A percentile compares a stretch with the other conserved stretches of the same genome.
These are phyloP conservation scores for Heterobasidion irregulare DNA, from an alignment of 1,284 basidiomycete genomes.

Conservation along the genomic window DNA sequence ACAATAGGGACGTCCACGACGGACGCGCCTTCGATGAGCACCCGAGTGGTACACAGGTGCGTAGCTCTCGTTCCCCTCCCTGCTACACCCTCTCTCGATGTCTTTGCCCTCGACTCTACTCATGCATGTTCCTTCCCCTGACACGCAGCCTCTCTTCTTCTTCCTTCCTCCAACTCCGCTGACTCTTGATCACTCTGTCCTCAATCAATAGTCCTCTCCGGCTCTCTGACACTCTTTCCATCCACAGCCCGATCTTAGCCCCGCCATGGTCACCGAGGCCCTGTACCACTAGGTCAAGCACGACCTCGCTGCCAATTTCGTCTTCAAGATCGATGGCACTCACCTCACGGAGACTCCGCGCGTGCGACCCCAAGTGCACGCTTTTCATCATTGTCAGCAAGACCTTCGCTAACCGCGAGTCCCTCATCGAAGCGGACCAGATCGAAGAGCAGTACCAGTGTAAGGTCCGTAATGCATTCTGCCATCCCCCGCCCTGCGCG, in stretches of 20 bases:
- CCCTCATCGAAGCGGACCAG: conserved; percentile 95
- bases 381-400: conserved; percentile 98
- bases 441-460: conserved; percentile 93
- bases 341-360: conserved; percentile 92
- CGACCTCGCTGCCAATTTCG: conserved; percentile 83
- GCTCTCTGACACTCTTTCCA: conserved; percentile 33
- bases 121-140: too few species aligned
- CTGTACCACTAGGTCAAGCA: conserved; percentile 91
- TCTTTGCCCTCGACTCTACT: too few species aligned
- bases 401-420: conserved; percentile 99
- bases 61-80: too few species aligned
- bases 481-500: conserved; percentile 89
- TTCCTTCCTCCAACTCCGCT: conserved; percentile 82
- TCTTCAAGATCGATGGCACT: conserved; percentile 98
- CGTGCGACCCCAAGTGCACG: conserved; percentile 91
- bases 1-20: too few species aligned
- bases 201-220: conserved; percentile 62
- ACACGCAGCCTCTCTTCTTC: conserved; percentile 16
- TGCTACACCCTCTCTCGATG: too few species aligned
- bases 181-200: conserved; percentile 85
- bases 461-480: conserved; percentile 49
- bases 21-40: too few species aligned
- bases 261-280: conserved; percentile 98
- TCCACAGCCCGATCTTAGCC: conserved; percentile 71
- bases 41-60: too few species aligned